Evolutionary conservation across 768 basidiomycete genomes (phyloP).

Genomic region (Leccinellum luteum): DNA sequence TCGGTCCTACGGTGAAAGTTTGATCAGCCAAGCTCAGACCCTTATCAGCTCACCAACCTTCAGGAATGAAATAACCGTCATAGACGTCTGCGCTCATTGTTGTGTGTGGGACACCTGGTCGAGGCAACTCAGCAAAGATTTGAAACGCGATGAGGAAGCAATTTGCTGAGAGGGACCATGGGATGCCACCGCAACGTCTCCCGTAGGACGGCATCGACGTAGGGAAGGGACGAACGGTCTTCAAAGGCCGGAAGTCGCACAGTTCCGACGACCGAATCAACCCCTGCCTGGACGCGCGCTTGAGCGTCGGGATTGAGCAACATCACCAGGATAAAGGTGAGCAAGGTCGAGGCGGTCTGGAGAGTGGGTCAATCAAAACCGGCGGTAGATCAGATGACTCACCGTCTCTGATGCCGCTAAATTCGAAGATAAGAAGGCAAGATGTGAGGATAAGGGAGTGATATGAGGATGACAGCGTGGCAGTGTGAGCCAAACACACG

Average conservation of each 20-base stretch:
- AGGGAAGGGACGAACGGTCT: constrained; percentile 29
- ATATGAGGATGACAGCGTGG: background rate
- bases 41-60: constrained; percentile 33
- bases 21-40: background rate
- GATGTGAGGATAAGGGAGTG: background rate
- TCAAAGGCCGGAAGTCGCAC: constrained; percentile 32
- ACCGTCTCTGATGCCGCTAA: constrained; percentile 32
- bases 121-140: background rate
- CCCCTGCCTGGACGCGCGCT: constrained; percentile 36
- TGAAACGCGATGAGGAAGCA: background rate
- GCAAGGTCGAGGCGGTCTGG: constrained; percentile 33
- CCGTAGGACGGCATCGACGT: constrained; percentile 27
- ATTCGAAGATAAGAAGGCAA: background rate
- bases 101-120: constrained; percentile 32
- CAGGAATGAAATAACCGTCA: constrained; percentile 51
- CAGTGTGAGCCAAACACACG: constrained; percentile 13
- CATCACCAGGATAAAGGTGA: constrained; percentile 36
- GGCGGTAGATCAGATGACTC: background rate
- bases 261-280: constrained; percentile 31
- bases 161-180: constrained; percentile 31
- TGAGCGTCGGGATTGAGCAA: constrained; percentile 37
- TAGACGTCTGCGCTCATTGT: constrained; percentile 41
- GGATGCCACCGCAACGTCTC: constrained; percentile 39
- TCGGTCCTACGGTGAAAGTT: constrained; percentile 19
- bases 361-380: background rate